Evolutionary conservation across 2,329 filamentous ascomycete species (phyloP).

Genomic region (Tetracladium maxilliforme): DNA sequence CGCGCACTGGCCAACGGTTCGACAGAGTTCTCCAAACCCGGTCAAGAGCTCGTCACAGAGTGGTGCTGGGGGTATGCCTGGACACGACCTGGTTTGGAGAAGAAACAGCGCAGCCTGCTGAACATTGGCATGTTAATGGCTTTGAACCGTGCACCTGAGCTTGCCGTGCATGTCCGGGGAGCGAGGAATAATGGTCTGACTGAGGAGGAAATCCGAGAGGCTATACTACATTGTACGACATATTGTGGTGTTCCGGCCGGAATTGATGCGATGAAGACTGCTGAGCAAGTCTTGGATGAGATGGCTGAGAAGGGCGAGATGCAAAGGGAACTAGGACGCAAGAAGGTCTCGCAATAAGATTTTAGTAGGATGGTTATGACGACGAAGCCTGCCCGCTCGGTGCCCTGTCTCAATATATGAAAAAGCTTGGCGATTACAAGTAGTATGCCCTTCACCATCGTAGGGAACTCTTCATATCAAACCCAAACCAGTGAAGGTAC

Average conservation of each 20-base stretch:
- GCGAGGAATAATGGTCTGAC: constrained; percentile 47
- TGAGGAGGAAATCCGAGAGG: constrained; percentile 48
- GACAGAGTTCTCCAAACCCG: constrained; percentile 41
- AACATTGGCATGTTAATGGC: constrained; percentile 53
- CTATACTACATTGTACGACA: constrained; percentile 28
- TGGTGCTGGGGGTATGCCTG: constrained; percentile 50
- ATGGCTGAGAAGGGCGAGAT: too few species aligned
- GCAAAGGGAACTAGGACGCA: too few species aligned
- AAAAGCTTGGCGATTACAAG: too few species aligned
- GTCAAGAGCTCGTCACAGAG: constrained; percentile 49
- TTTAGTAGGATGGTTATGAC: too few species aligned
- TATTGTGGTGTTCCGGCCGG: constrained; percentile 28
- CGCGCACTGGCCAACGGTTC: constrained; percentile 36
- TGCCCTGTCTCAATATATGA: too few species aligned
- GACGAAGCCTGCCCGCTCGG: too few species aligned
- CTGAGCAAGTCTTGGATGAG: constrained; percentile 13
- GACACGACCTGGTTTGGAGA: constrained; percentile 45
- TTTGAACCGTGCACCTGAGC: constrained; percentile 41
- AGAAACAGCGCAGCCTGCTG: constrained; percentile 44
- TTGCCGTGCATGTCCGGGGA: constrained; percentile 46
- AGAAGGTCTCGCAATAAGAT: too few species aligned
- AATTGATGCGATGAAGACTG: constrained; percentile 20
- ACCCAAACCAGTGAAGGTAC: too few species aligned
- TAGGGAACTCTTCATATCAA: too few species aligned
- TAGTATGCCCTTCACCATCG: too few species aligned